These are phyloP conservation scores for Collariella sp. DNA, from an alignment of 495 filamentous ascomycete species.

Conservation along the genomic window DNA sequence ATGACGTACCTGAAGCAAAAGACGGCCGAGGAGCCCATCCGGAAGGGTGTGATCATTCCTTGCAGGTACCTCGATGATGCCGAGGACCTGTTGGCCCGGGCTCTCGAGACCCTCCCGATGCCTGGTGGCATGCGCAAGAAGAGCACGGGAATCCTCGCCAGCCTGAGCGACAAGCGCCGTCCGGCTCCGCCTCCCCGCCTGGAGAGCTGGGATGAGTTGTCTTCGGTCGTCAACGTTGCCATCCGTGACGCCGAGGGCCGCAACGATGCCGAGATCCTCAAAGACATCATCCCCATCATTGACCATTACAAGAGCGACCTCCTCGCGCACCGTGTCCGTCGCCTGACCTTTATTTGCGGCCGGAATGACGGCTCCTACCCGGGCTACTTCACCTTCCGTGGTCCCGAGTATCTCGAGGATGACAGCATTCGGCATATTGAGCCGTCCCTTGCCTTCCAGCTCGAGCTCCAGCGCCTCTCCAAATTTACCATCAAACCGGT, in stretches of 20 bases:
- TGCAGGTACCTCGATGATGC: slow-evolving; percentile 88
- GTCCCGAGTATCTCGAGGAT: slow-evolving; percentile 81
- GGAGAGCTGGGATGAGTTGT: slow-evolving; percentile 62
- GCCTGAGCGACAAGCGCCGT: slow-evolving; percentile 63
- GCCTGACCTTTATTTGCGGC: slow-evolving; percentile 93
- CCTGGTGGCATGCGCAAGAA: slow-evolving; percentile 34
- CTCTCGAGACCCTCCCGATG: slow-evolving; percentile 70
- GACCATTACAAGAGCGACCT: slow-evolving; percentile 80
- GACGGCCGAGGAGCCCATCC: slow-evolving; percentile 61
- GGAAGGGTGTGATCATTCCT: slow-evolving; percentile 90
- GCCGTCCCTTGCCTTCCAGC: slow-evolving; percentile 94
- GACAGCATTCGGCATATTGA: slow-evolving; percentile 94
- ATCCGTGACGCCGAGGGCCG: slow-evolving; percentile 81
- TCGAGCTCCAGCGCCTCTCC: slow-evolving; percentile 83
- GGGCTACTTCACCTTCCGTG: slow-evolving; percentile 96
- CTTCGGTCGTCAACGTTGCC: slow-evolving; percentile 84
- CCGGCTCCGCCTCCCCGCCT: slow-evolving; percentile 36
- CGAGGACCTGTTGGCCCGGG: slow-evolving; percentile 73
- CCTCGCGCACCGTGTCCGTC: slow-evolving; percentile 67
- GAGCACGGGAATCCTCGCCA: slow-evolving; percentile 53
- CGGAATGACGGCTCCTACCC: slow-evolving; percentile 92
- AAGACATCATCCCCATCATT: slow-evolving; percentile 63
- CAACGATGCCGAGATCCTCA: slow-evolving; percentile 73
- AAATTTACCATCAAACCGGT: slow-evolving; percentile 97
- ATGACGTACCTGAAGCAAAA: slow-evolving; percentile 76